Conservation (phyloP, 441 rosid species). For the Mallotus japonicus region DNA sequence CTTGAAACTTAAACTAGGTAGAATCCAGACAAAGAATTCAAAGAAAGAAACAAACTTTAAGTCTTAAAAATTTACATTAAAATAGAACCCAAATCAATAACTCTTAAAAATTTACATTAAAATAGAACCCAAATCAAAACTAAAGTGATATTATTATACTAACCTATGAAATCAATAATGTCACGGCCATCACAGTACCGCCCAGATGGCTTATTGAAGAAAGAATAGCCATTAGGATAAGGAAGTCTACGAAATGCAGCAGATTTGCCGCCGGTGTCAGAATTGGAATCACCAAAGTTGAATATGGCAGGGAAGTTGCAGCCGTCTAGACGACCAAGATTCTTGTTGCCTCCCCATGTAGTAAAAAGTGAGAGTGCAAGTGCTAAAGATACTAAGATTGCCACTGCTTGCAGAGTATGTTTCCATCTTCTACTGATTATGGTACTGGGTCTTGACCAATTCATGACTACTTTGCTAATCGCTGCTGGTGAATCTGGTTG, state of each 20-base stretch:
- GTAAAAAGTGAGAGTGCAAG: slow-evolving; percentile 18
- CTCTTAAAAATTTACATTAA: too few species aligned
- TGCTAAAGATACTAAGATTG: slow-evolving; percentile 9
- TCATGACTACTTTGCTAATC: neutral
- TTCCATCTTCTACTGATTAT: slow-evolving; percentile 9
- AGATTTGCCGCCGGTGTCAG: slow-evolving; percentile 63
- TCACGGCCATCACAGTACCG: slow-evolving; percentile 75
- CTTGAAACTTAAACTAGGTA: too few species aligned
- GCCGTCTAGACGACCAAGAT: slow-evolving; percentile 8
- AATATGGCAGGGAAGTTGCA: slow-evolving; percentile 61
- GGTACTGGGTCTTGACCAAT: neutral
- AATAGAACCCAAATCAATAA: neutral
- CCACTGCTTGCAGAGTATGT: slow-evolving; percentile 6
- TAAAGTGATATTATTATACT: neutral
- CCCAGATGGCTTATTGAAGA: slow-evolving; percentile 71
- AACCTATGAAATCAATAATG: slow-evolving; percentile 66
- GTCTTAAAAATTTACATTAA: neutral
- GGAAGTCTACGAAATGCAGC: slow-evolving; percentile 47
- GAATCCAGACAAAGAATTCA: neutral
- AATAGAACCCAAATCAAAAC: neutral
- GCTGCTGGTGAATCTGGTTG: neutral
- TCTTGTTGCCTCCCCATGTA: neutral
- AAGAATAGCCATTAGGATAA: slow-evolving; percentile 66
- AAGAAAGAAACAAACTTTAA: neutral
- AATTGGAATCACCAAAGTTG: slow-evolving; percentile 86